phyloP scores from a whole-genome alignment of 1,284 basidiomycete species.

The Trichosporon coremiiforme region DNA sequence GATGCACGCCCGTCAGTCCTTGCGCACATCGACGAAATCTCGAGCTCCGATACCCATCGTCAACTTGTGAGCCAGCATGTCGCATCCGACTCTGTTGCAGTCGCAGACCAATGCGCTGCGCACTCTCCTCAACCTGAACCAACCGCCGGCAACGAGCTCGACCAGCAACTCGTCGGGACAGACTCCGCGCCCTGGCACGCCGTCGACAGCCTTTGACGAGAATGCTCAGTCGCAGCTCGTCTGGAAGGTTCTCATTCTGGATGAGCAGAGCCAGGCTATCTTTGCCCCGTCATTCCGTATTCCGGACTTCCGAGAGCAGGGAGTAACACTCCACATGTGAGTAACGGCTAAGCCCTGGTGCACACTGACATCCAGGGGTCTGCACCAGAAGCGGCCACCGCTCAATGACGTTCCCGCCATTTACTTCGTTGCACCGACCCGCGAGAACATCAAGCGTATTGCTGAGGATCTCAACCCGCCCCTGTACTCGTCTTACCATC shows the following conservation, averaged over 20 bases:
- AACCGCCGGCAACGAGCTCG: slow-evolving; percentile 37
- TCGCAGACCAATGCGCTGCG: slow-evolving; percentile 58
- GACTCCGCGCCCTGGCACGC: slow-evolving; percentile 47
- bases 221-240: slow-evolving; percentile 69
- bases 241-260: slow-evolving; percentile 96
- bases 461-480: slow-evolving; percentile 78
- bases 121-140: slow-evolving; percentile 60
- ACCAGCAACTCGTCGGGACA: slow-evolving; percentile 36
- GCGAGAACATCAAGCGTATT: slow-evolving; percentile 83
- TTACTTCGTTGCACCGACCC: slow-evolving; percentile 92
- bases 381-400: slow-evolving; percentile 85
- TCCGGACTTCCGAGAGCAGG: slow-evolving; percentile 92
- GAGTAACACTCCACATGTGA: slow-evolving; percentile 95
- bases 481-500: slow-evolving; percentile 89
- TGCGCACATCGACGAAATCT: slow-evolving; percentile 5
- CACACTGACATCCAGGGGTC: slow-evolving; percentile 64
- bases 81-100: slow-evolving; percentile 57
- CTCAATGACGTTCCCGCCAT: slow-evolving; percentile 94
- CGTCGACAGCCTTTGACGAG: slow-evolving; percentile 45
- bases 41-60: neutral
- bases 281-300: slow-evolving; percentile 92
- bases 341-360: slow-evolving; percentile 45
- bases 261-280: slow-evolving; percentile 94
- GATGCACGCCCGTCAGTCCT: neutral
- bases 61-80: slow-evolving; percentile 35